Evolutionary conservation across 169 alveolate genomes (phyloP), one percentile per base, ranked within the genome.

Genomic region (Plasmodium fragile): DNA sequence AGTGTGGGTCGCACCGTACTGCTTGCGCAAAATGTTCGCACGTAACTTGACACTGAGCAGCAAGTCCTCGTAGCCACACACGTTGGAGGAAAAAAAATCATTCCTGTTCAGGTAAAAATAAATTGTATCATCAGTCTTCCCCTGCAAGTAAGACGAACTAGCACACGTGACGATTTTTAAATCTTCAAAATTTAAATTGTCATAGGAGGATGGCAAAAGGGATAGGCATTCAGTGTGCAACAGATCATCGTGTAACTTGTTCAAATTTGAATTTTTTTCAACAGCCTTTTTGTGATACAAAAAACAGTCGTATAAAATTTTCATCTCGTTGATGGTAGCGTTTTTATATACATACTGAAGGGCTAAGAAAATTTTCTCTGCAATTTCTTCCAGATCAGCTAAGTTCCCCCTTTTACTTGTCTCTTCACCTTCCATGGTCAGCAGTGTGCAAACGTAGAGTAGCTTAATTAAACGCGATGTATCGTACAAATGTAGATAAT

Each of bases 291-390:
- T 11, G 78, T 78, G 70, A 49, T 77, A 87, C 78, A 87, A 87
- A 72, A 77, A 87, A 32, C 93, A 87, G 25, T 22, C 36, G 34
- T 87, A 6, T 65, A 87, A 59, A 16, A 87, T 87, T 78, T 87
- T 87, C 41, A 30, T 28, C 25, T 87, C 89, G 49, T 77, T 78
- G 7, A 71, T 87, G 13, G 81, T 55, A 4, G 90, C 70, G 34
- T 45, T 78, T 59, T 78, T 77, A 77, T 87, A 87, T 16, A 87
- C 65, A 87, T 87, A 16, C 81, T 87, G 82, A 39, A 87, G 93
- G 45, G 83, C 45, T 10, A 32, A 0, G 49, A 87, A 87, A 28
- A 87, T 78, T 25, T 55, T n/a, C 18, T 77, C 10, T 4, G 81
- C 73, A 41, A 28, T 87, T 78, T 53, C 30, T 87, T 87, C 73